These are phyloP conservation scores for Cryptosporidium xiaoi DNA, from an alignment of 169 alveolate genomes.

Conservation along the genomic window DNA sequence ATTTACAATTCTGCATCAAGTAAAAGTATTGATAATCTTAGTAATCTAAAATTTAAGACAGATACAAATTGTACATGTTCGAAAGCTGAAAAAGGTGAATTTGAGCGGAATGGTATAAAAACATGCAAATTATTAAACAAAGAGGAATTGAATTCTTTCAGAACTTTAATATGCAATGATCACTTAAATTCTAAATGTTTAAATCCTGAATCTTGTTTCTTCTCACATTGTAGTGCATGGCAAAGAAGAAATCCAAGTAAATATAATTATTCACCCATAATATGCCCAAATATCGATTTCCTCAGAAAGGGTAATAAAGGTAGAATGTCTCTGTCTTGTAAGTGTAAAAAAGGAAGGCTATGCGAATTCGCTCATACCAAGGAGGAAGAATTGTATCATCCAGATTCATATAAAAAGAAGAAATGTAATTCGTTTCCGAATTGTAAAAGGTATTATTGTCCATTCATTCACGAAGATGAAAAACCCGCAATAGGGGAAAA, in stretches of 20 bases:
- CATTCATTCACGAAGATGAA: constrained; percentile 40
- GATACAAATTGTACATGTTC: no score
- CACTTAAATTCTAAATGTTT: constrained; percentile 63
- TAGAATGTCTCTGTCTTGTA: constrained; percentile 50
- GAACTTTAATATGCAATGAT: constrained; percentile 59
- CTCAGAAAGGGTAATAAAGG: constrained; percentile 60
- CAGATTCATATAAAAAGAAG: constrained; percentile 55
- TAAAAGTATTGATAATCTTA: no score
- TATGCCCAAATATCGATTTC: constrained; percentile 64
- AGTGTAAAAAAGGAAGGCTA: constrained; percentile 49
- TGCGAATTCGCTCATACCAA: constrained; percentile 68
- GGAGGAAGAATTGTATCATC: constrained; percentile 70
- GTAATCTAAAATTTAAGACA: no score
- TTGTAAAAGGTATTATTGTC: constrained; percentile 70
- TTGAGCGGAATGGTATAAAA: neutral
- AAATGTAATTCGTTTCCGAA: constrained; percentile 55
- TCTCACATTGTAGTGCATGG: constrained; percentile 73
- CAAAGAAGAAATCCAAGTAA: constrained; percentile 67
- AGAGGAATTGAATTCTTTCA: constrained; percentile 35
- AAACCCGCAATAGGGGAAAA: neutral
- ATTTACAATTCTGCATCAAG: no score
- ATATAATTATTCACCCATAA: constrained; percentile 41
- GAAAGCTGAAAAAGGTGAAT: no score
- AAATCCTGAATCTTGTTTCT: constrained; percentile 66
- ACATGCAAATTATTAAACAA: neutral